Evolutionary conservation across 108 stramenopile genomes (phyloP).

Genomic region (Stephanodiscus minutulus): DNA sequence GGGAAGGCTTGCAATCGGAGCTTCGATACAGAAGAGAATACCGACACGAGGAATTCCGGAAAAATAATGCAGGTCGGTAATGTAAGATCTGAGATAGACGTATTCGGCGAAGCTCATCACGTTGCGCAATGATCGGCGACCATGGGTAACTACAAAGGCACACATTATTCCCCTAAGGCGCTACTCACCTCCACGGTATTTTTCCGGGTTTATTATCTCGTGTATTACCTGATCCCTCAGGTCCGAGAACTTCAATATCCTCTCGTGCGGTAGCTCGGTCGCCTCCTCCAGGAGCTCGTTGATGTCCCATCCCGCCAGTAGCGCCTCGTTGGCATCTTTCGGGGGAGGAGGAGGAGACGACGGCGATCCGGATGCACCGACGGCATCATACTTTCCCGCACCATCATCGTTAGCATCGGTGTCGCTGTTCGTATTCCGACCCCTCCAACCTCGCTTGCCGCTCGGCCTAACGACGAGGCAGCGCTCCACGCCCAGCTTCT

Average conservation of each 20-base stretch:
- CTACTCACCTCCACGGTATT: conserved; percentile 59
- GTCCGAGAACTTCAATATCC: conserved; percentile 78
- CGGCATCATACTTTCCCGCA: conserved; percentile 1
- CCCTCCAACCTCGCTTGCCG: conserved; percentile 35
- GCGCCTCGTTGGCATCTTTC: conserved; percentile 99
- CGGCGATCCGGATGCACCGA: not conserved
- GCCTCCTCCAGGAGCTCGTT: conserved; percentile 66
- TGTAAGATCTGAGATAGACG: not conserved
- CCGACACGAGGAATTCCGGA: too few species aligned
- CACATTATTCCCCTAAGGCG: not conserved
- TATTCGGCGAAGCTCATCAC: not conserved
- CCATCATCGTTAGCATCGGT: conserved; percentile 4
- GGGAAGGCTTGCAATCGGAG: conserved; percentile 78
- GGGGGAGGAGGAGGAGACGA: conserved; percentile 49
- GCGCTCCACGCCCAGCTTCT: conserved; percentile 84
- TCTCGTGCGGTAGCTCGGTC: conserved; percentile 66
- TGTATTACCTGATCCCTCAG: conserved; percentile 72
- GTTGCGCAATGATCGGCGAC: not conserved
- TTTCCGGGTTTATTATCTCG: conserved; percentile 81
- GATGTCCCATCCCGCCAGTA: conserved; percentile 75
- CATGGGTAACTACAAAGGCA: not conserved
- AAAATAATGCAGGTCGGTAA: not conserved
- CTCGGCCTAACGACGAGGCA: conserved; percentile 70
- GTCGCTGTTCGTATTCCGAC: not conserved
- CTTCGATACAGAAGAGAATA: not conserved